Percentiles rank a stretch among this genome's conserved stretches.
Conservation (phyloP, 2,329 filamentous ascomycete genomes). For the Calonectria leucothoes region DNA sequence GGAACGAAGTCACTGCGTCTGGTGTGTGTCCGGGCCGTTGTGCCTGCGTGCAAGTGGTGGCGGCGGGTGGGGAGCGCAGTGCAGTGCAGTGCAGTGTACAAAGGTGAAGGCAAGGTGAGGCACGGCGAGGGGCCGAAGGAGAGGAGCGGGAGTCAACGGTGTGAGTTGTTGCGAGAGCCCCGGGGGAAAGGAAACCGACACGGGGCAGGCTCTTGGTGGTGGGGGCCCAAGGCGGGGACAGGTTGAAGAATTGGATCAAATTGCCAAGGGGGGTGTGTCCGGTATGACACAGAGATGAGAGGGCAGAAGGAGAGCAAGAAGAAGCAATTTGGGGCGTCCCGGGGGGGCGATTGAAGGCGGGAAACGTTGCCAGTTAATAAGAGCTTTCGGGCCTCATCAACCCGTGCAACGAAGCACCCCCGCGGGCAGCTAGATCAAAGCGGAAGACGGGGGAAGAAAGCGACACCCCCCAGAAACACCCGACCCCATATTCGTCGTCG, state of each 20-base stretch:
- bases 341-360: background rate
- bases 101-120: constrained; percentile 3
- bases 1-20: background rate
- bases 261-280: constrained; percentile 2
- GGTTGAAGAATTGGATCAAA: constrained; percentile 20
- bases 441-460: background rate
- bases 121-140: constrained; percentile 3
- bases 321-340: constrained; percentile 18
- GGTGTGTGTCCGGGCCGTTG: no score
- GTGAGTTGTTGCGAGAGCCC: constrained; percentile 32
- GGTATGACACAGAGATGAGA: constrained; percentile 16
- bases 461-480: constrained; percentile 11
- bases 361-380: constrained; percentile 1
- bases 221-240: constrained; percentile 36
- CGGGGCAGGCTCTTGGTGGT: constrained; percentile 29
- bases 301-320: constrained; percentile 25
- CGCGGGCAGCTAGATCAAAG: background rate
- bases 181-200: constrained; percentile 41
- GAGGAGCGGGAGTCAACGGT: constrained; percentile 24
- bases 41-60: background rate
- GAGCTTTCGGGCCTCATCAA: background rate
- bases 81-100: background rate
- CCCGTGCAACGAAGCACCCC: background rate
- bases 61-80: no score
- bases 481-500: constrained; percentile 18